Base-by-base conservation (phyloP, 2,329 filamentous ascomycete species). In the Fusarium acutatum region DNA sequence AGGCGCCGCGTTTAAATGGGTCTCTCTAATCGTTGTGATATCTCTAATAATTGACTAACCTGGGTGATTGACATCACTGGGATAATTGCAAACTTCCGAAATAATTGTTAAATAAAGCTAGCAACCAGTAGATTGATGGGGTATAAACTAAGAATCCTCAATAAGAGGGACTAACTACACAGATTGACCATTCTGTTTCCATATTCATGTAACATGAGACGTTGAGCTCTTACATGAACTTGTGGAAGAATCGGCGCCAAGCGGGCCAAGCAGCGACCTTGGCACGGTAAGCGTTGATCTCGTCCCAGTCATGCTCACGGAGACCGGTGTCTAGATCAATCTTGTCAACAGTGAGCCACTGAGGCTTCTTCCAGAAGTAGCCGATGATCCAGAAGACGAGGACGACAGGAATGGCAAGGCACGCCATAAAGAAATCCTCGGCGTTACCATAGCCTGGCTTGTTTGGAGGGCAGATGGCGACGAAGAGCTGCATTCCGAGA, bases 291-390 rank as follows among this genome's bases (percentile, higher is more conserved):
- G 82, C 85, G 76, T 90, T 86, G 80, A 91, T 89, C 22, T 81
- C 81, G 12, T 91, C 89, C 88, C 89, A 92, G 78, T 92, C 87
- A 57, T 92, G 85, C 80, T 89, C 87, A 66, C 91, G 86, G 43
- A 91, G 87, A 69, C 91, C 91, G 34, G 86, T 87, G 78, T 93
- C 91, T 60, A 93, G 86, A 74, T 93, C 91, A 65, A 94, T 92
- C 73, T 93, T 82, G 34, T 84, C 81, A 6, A 88, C 80, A 30
- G 80, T 85, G 60, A 91, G 83, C 88, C 89, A 93, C 24, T 87
- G 87, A 30, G 84, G 80, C 46, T 88, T 84, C 86, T 93, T 93
- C 91, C 91, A 93, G 70, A 89, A 20, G 78, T 87, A 92, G 12
- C 91, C 89, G 50, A 79, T 77, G 49, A 83, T 53, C 86, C 88